Evolutionary conservation across 768 basidiomycete species (phyloP), one percentile per base, ranked within the genome.

Genomic region (Termitomyces sp.): DNA sequence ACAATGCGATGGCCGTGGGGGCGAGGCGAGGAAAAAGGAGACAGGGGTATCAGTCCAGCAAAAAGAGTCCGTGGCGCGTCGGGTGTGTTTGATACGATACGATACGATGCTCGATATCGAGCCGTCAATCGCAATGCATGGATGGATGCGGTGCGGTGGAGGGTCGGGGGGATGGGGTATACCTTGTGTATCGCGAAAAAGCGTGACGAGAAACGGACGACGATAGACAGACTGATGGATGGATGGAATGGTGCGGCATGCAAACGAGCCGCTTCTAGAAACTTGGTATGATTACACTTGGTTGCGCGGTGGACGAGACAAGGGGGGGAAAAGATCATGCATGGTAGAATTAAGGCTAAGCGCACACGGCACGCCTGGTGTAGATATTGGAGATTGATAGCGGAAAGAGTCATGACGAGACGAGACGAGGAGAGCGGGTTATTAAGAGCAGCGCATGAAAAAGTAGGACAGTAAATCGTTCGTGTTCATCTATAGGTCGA

Each of bases 361-460:
- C 47, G 50, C 18, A 41, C 40, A 58, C 58, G 49, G 51, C 63
- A 61, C 57, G 63, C 57, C 53, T 67, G 63, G 40, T 54, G 52
- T 53, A 40, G 52, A 30, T 43, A 43, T 54, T 41, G 53, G n/a
- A 63, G 64, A 61, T 66, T 63, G 57, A 58, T 63, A 67, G 62
- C 69, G 71, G 76, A 79, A 77, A 78, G 75, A 32, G 75, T 70
- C 66, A 65, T 58, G 76, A 74, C 63, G 61, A 66, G 65, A 64
- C 66, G 67, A 75, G 78, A 80, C 78, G 63, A 79, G 75, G 53
- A 20, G 33, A 13, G 77, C 75, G 74, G 65, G 70, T 68, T 73
- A 66, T 72, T 77, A 81, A 83, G 82, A 86, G 85, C 82, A 86
- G 85, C 82, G 82, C 82, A 80, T 69, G 63, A 41, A 20, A 40